Evolutionary conservation across 1,284 basidiomycete genomes (phyloP).

Genomic region (Volvariella volvacea): DNA sequence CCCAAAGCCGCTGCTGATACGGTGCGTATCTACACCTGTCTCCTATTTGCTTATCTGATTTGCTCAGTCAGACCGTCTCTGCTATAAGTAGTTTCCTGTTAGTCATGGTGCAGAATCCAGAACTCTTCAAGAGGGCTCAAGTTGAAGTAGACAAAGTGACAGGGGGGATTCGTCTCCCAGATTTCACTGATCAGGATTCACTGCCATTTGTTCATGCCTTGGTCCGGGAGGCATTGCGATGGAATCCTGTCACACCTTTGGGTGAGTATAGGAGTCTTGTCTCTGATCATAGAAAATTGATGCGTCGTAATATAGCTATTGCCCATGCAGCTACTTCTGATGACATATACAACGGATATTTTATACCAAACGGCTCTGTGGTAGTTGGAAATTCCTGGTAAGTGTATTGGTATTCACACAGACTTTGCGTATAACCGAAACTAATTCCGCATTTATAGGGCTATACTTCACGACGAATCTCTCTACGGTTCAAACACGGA

Average conservation of each 20-base stretch:
- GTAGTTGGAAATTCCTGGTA: slow-evolving; percentile 1
- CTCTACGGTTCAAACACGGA: neutral
- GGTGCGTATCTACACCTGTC: too few relatives aligned
- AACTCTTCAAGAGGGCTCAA: slow-evolving; percentile 7
- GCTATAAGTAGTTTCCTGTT: slow-evolving; percentile 10
- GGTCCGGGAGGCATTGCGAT: slow-evolving; percentile 8
- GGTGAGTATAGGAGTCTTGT: too few relatives aligned
- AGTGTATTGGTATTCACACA: neutral
- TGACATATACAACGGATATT: slow-evolving; percentile 8
- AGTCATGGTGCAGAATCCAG: slow-evolving; percentile 9
- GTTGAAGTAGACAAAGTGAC: slow-evolving; percentile 6
- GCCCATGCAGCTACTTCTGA: neutral
- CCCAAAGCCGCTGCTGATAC: slow-evolving; percentile 10
- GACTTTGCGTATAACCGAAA: neutral
- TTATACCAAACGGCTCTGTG: slow-evolving; percentile 6
- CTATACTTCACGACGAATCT: neutral
- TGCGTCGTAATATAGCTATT: neutral
- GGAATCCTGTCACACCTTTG: slow-evolving; percentile 9
- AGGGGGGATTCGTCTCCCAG: slow-evolving; percentile 8
- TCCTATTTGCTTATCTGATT: too few relatives aligned
- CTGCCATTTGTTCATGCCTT: slow-evolving; percentile 10
- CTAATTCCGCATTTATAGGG: neutral
- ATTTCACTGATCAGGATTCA: slow-evolving; percentile 5
- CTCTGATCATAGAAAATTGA: too few relatives aligned
- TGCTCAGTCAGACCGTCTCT: slow-evolving; percentile 10